Base-by-base conservation (phyloP, 352 stramenopile genomes). In the Globisporangium viniferum region DNA sequence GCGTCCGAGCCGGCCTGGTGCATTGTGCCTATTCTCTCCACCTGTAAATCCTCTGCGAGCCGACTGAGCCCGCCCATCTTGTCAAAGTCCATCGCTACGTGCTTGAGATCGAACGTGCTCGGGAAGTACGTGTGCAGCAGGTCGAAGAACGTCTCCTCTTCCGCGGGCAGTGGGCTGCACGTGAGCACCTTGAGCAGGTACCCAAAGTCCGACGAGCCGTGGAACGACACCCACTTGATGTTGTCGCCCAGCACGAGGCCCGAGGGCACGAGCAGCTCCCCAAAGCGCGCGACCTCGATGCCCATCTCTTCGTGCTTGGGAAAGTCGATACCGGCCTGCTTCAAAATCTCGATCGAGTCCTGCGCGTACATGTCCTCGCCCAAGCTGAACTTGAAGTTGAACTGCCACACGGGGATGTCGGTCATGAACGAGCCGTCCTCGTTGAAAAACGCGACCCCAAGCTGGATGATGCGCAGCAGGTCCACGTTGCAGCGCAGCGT, bases 361-460 rank as follows among this genome's bases (percentile, higher is more conserved):
- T 99, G 97, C 33, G 97, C 97, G 87, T 99, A 99, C 93, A 99
- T 99, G 85, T 99, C 98, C 71, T 99, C 97, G 64, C 92, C 83
- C 35, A 99, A 74, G 70, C 90, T 97, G 74, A 99, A 99, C 78
- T 98, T 97, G 82, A 99, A 99, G 86, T 99, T 99, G 84, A 99
- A 99, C 82, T 99, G 98, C 96, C 95, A 99, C 73, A 98, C 98
- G 4, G 95, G 96, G 82, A 98, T 95, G 62, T 95, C 95, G 54
- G 83, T 78, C 75, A 98, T 97, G 74, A 98, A 98, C 67, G 98
- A 91, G 33, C 93, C 95, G 73, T 98, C 84, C 58, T 98, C 96
- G 74, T 99, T 95, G 53, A 97, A 97, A 71, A 99, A 99, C 24
- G 92, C 90, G 14, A 99, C 80, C 63, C 98, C 98, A 8, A 99